Evolutionary conservation across 257 asterid genomes (phyloP), one percentile per base, ranked within the genome.

Genomic region (Solanum acaule): DNA sequence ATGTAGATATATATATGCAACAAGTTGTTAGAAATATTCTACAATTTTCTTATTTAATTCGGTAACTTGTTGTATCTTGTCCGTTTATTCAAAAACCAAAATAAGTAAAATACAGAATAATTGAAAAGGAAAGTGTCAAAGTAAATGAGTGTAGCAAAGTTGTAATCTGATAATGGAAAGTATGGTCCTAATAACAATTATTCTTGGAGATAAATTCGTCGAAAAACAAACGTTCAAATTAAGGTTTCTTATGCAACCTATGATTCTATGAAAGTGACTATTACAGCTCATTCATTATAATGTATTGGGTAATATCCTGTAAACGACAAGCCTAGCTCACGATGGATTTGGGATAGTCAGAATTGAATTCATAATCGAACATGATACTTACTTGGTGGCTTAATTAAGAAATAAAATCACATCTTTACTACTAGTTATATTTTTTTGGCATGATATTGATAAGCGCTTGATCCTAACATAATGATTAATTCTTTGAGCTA

Each of bases 281-380:
- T 65, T n/a, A 65, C 33, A 65, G 6, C 33, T 42, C 49, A n/a
- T n/a, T n/a, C n/a, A n/a, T n/a, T n/a, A 42, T 59, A 20, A 59
- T 59, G 63, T 20, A 23, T 20, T 20, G 67, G n/a, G 67, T 52
- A 59, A 59, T 20, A 59, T 59, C 12, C 11, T 20, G n/a, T 20
- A 7, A 1, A 61, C 5, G 68, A 0, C 68, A 9, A 61, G 68
- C n/a, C n/a, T n/a, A n/a, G 14, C 22, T 8, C 25, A 8, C 4
- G 5, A 3, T 8, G 67, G 67, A 6, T 14, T 14, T 52, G 61
- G 61, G 49, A 42, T 42, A 11, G 49, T 11, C 5, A 0, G 15
- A 42, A 42, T 11, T 12, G 16, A 42, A 42, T 0, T 0, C 22
- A 15, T 15, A 0, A 15, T 49, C 3, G 1, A 49, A 16, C 25